Percentiles rank a stretch among this genome's conserved stretches.
These are phyloP conservation scores for Asclepias syriaca DNA, from an alignment of 257 asterid species.

Conservation along the genomic window DNA sequence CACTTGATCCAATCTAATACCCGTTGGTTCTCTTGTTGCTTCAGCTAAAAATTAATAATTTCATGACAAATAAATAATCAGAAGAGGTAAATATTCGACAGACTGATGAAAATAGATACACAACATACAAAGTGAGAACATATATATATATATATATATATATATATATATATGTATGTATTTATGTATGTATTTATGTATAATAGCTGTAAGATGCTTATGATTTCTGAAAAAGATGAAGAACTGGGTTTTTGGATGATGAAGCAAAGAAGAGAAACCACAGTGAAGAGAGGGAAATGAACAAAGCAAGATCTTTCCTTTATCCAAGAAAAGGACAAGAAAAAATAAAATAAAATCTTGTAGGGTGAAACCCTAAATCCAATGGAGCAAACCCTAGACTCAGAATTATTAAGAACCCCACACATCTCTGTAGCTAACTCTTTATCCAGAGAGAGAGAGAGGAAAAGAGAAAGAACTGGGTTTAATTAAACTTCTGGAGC, in stretches of 20 bases:
- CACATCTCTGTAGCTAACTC: neutral
- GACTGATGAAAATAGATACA: neutral
- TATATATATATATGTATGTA: neutral
- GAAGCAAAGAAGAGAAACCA: neutral
- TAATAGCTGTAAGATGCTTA: neutral
- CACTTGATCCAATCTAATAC: constrained; percentile 8
- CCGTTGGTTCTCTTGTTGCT: constrained; percentile 10
- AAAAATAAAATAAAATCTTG: neutral
- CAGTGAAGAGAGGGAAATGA: neutral
- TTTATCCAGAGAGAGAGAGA: neutral
- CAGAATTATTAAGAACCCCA: neutral
- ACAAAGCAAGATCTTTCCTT: neutral
- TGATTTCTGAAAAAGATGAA: neutral
- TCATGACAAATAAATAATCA: neutral
- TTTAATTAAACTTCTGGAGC: neutral
- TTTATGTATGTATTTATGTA: neutral
- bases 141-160: neutral
- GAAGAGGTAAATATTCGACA: neutral
- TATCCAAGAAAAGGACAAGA: neutral
- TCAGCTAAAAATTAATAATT: neutral
- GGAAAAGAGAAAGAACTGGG: neutral
- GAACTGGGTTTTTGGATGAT: neutral
- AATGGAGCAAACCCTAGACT: constrained; percentile 10
- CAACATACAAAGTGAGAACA: too few relatives aligned
- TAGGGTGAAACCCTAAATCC: constrained; percentile 15